Base-by-base conservation (phyloP, 2,329 filamentous ascomycete species). In the Cordyceps farinosa region DNA sequence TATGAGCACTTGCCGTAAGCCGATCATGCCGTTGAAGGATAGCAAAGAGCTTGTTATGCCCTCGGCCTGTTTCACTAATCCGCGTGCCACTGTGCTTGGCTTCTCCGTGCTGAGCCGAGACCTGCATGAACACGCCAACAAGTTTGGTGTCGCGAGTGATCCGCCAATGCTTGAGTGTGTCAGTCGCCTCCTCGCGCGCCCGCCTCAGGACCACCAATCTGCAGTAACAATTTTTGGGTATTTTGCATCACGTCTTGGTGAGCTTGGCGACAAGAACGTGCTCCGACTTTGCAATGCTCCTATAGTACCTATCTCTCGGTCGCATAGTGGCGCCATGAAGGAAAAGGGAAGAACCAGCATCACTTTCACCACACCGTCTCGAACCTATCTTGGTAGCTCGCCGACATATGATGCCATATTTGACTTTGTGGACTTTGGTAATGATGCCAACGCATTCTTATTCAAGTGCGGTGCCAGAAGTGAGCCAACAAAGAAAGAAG, bases 371-470 rank as follows among this genome's bases (percentile, higher is more conserved):
- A 82, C 85, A 17, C 94, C 95, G 5, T 84, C 83, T 52, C 82
- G 87, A 47, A 92, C 90, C 66, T 99, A 97, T 73, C 81, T 99
- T 2, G 95, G 95, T 9, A 88, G 67, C 34, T 87, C 83, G 6
- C 74, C 78, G 2, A 82, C 81, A 8, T 99, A 96, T 70, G 90
- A 87, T 11, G 90, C 96, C 38, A 96, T 99, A 38, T 97, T 99
- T 68, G 92, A 98, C 72, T 99, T 97, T 75, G 93, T 98, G 15
- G 91, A 98, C 73, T 99, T 97, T 77, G 92, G 94, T 0, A 79
- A 83, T 40, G 88, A 94, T 72, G 94, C 91, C 2, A 98, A 98
- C 70, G 82, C 90, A 0, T 99, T 99, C 70, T 78, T 99, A 22
- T 85, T 92, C 69, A 90, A 91, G 66, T 91, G 93, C 67, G 95